A percentile compares a stretch with the other conserved stretches of the same genome.
Conservation (phyloP, 2,329 filamentous ascomycete species). For the Bertia moriformis region DNA sequence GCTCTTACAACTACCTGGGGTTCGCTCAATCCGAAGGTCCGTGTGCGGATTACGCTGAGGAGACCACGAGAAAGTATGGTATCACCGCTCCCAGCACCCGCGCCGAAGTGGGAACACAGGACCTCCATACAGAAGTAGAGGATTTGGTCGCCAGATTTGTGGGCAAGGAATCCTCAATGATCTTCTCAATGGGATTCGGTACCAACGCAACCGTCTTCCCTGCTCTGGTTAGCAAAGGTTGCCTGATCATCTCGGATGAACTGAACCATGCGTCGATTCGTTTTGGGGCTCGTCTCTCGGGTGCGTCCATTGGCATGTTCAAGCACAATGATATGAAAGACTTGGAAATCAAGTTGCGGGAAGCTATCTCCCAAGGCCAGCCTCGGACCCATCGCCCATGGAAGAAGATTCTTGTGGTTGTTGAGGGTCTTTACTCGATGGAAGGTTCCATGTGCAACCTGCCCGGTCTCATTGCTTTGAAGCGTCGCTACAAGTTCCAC, state of each 20-base stretch:
- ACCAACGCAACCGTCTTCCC: constrained; percentile 91
- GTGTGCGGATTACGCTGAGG: constrained; percentile 85
- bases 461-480: constrained; percentile 73
- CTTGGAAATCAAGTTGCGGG: constrained; percentile 72
- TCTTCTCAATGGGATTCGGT: constrained; percentile 98
- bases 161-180: constrained; percentile 84
- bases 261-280: constrained; percentile 96
- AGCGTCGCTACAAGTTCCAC: constrained; percentile 93
- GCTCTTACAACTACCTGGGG: constrained; percentile 97
- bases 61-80: constrained; percentile 70
- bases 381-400: constrained; percentile 95
- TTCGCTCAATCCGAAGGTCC: constrained; percentile 96
- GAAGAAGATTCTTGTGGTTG: constrained; percentile 96
- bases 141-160: constrained; percentile 79
- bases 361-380: constrained; percentile 90
- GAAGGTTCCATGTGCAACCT: constrained; percentile 97
- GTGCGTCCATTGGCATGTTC: constrained; percentile 89
- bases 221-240: constrained; percentile 81
- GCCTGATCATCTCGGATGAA: constrained; percentile 89
- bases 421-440: constrained; percentile 98
- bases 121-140: constrained; percentile 80
- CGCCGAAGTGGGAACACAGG: constrained; percentile 71
- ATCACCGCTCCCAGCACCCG: constrained; percentile 71
- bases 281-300: constrained; percentile 82
- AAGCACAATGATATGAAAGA: constrained; percentile 93